phyloP scores from a whole-genome alignment of 2,329 filamentous ascomycete genomes.

The Apiospora marii region DNA sequence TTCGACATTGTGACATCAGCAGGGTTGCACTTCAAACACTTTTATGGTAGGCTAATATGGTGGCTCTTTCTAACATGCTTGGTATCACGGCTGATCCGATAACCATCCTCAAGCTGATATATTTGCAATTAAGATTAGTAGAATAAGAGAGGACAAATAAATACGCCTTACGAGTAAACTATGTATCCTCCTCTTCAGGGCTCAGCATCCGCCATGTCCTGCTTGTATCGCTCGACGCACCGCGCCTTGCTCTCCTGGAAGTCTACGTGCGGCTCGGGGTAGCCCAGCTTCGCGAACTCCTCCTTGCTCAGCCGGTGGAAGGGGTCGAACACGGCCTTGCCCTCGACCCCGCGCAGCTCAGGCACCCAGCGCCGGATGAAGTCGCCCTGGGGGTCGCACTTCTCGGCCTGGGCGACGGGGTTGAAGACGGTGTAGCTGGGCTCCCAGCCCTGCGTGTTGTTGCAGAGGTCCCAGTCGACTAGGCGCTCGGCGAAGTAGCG shows the following conservation, averaged over 20 bases:
- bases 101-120: background rate
- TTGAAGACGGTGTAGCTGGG: constrained; percentile 79
- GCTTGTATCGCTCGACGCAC: constrained; percentile 69
- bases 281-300: constrained; percentile 62
- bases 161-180: background rate
- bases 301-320: constrained; percentile 60
- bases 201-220: constrained; percentile 38
- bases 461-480: constrained; percentile 68
- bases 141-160: background rate
- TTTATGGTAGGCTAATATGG: background rate
- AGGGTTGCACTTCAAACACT: background rate
- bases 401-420: constrained; percentile 71
- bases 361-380: constrained; percentile 74
- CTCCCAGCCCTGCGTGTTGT: constrained; percentile 73
- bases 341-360: constrained; percentile 65
- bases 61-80: background rate
- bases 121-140: background rate
- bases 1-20: constrained; percentile 4
- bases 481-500: constrained; percentile 69
- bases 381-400: constrained; percentile 69
- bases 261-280: constrained; percentile 69
- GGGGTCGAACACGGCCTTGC: constrained; percentile 71
- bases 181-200: constrained; percentile 22
- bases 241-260: constrained; percentile 65
- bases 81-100: background rate